Base-by-base conservation (phyloP, 768 basidiomycete genomes). In the Pleurotus tuoliensis region DNA sequence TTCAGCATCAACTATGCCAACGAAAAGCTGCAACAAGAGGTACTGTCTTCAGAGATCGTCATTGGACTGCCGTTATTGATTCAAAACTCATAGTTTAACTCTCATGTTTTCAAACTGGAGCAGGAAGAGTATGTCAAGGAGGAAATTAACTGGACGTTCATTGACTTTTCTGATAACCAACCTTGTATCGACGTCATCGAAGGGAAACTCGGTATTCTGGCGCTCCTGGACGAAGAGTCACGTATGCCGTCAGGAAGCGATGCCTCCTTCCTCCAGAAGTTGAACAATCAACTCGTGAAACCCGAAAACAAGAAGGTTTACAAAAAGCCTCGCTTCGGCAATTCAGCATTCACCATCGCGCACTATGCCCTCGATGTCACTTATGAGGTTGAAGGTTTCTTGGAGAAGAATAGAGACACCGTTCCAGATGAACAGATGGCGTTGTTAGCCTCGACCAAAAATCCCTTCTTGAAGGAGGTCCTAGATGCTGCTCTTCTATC, bases 1-100 rank as follows among this genome's bases (percentile, higher is more conserved):
- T 99, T 99, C 74, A 98, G 95, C 71, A 99, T 99, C 77, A 99
- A 99, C 68, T 99, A 98, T 69, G 97, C 97, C 20, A 99, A 99
- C 66, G 97, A 95, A 70, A 94, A 95, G 72, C 72, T 98, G 46
- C 97, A 99, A 64, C 97, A 98, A 71, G 95, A 98, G 86, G 94
- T 92, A 62, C 47, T 77, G 22, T 34, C 30, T 34, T 34, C 4
- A 34, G 8, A 25, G 37, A 43, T 58, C n/a, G 2, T 24, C 37
- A 16, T 38, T 24, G n/a, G 20, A 39, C 46, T 5, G 12, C 37
- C 53, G 7, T 18, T 22, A n/a, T 16, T 45, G 49, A 43, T 48
- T 64, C 53, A 62, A 63, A 11, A 45, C 54, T 55, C 34, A 5
- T 61, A 97, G 92, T 99, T 99, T 77, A 98, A 98, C 65, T 97